These are phyloP conservation scores for Colletotrichum kahawae DNA, from an alignment of 2,329 filamentous ascomycete species.

Conservation along the genomic window DNA sequence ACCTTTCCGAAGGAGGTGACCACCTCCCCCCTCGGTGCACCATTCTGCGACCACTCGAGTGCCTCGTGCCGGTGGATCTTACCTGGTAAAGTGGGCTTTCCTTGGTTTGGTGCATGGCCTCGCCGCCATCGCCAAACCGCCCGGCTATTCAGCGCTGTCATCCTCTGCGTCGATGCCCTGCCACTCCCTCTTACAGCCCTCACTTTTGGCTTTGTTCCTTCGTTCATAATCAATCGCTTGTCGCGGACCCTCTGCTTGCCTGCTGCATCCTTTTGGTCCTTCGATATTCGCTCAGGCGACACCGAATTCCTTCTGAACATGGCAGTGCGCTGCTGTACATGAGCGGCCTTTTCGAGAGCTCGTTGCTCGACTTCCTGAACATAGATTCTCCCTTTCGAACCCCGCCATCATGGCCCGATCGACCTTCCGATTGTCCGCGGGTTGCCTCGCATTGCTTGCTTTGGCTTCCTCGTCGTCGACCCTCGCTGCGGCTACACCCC, in stretches of 20 bases:
- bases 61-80: conserved; percentile 22
- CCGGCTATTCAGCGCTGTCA: neutral
- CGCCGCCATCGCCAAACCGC: conserved; percentile 9
- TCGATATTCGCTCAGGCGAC: neutral
- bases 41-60: conserved; percentile 18
- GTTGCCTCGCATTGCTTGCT: conserved; percentile 3
- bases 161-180: neutral
- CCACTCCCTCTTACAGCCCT: neutral
- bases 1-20: neutral
- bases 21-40: neutral
- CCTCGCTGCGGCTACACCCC: neutral
- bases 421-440: neutral
- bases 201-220: neutral
- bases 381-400: neutral
- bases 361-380: neutral
- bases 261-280: neutral
- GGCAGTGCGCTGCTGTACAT: conserved; percentile 16
- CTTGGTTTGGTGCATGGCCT: neutral
- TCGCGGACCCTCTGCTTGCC: neutral
- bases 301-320: conserved; percentile 11
- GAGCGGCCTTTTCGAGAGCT: conserved; percentile 17
- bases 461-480: neutral
- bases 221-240: neutral
- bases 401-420: conserved; percentile 3
- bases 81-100: conserved; percentile 10